These are phyloP conservation scores for Yamadazyma siamensis DNA, from an alignment of 1,139 yeast genomes.

Conservation along the genomic window DNA sequence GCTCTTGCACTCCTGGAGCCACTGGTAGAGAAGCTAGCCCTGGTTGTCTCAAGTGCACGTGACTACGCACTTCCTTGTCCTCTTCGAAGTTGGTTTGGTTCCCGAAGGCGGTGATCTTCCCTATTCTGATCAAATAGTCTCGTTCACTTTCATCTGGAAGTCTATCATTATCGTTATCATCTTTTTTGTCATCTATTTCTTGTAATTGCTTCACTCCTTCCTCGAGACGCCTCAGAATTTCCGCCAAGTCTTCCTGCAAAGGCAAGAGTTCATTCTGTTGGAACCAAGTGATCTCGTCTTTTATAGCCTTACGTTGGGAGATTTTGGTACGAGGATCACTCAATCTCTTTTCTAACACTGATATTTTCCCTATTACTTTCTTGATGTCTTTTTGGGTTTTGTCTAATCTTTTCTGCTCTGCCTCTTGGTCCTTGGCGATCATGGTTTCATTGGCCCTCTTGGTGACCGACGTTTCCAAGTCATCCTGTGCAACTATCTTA, in stretches of 20 bases:
- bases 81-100: conserved; percentile 53
- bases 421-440: conserved; percentile 59
- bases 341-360: conserved; percentile 46
- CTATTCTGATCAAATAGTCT: conserved; percentile 82
- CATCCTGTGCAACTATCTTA: conserved; percentile 68
- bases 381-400: conserved; percentile 53
- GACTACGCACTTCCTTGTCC: conserved; percentile 23
- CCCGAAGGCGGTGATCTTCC: conserved; percentile 94
- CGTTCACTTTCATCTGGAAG: conserved; percentile 71
- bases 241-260: conserved; percentile 57
- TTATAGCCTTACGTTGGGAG: conserved; percentile 56
- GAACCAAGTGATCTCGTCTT: conserved; percentile 54
- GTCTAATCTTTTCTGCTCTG: conserved; percentile 70
- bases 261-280: conserved; percentile 51
- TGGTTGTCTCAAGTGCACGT: conserved; percentile 34
- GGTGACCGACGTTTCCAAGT: conserved; percentile 69
- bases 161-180: conserved; percentile 22
- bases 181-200: conserved; percentile 9
- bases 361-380: conserved; percentile 41
- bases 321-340: conserved; percentile 57
- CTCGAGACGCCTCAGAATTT: conserved; percentile 56
- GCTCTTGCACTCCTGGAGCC: conserved; percentile 1
- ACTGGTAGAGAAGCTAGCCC: conserved; percentile 17
- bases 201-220: conserved; percentile 23
- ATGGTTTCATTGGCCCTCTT: conserved; percentile 64